A percentile compares a stretch with the other conserved stretches of the same genome.
Conservation (phyloP, 768 basidiomycete genomes). For the Polyporus arcularius region DNA sequence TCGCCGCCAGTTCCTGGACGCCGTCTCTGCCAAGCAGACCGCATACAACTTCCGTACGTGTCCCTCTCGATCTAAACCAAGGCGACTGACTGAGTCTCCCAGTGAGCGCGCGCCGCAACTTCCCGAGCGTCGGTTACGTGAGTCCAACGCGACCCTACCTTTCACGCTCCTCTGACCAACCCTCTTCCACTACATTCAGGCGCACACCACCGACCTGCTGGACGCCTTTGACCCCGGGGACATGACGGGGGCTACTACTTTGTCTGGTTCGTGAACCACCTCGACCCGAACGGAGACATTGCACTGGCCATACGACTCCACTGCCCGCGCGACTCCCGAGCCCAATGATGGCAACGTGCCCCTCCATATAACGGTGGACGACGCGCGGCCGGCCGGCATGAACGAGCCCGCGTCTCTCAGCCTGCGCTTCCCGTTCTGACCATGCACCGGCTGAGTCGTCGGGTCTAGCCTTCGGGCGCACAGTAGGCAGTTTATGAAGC, state of each 20-base stretch:
- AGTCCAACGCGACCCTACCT: background rate
- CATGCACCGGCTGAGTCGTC: too few relatives aligned
- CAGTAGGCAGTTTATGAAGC: too few relatives aligned
- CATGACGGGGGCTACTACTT: slow-evolving; percentile 43
- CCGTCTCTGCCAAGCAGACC: slow-evolving; percentile 19
- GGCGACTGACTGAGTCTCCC: background rate
- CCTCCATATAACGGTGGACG: background rate
- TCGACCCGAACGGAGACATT: slow-evolving; percentile 43
- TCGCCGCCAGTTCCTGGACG: slow-evolving; percentile 27
- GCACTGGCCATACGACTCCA: slow-evolving; percentile 22
- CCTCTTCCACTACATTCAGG: slow-evolving; percentile 26
- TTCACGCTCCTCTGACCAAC: background rate
- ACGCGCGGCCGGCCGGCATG: background rate
- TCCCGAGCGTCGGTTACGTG: slow-evolving; percentile 5
- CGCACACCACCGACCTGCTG: slow-evolving; percentile 45
- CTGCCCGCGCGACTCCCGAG: background rate
- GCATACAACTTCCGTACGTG: slow-evolving; percentile 23
- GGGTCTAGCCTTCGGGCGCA: too few relatives aligned
- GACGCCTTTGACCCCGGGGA: slow-evolving; percentile 44
- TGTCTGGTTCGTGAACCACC: slow-evolving; percentile 45
- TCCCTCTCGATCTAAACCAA: too few relatives aligned
- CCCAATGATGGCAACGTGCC: background rate
- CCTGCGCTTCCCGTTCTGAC: background rate
- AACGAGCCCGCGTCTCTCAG: background rate
- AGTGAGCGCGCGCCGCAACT: slow-evolving; percentile 16